These are phyloP conservation scores for Leccinum subtestaceum DNA, from an alignment of 768 basidiomycete genomes.

Conservation along the genomic window DNA sequence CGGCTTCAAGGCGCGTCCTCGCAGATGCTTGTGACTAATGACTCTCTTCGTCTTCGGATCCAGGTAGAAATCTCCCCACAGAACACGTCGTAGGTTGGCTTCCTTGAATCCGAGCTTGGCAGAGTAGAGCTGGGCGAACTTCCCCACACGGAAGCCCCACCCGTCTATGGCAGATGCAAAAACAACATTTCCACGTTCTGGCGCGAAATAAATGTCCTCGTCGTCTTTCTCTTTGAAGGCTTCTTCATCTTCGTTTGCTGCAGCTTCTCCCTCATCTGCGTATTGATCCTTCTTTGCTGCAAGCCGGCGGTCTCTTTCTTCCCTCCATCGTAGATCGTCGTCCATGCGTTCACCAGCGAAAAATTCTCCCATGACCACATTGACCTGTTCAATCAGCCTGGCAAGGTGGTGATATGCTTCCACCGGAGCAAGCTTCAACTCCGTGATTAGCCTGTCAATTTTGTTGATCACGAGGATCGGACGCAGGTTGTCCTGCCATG, in stretches of 20 bases:
- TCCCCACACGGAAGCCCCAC: slow-evolving; percentile 94
- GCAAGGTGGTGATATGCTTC: slow-evolving; percentile 96
- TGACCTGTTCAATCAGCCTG: slow-evolving; percentile 93
- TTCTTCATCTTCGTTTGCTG: slow-evolving; percentile 57
- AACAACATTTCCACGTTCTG: slow-evolving; percentile 91
- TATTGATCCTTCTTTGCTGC: slow-evolving; percentile 69
- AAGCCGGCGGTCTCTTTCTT: slow-evolving; percentile 83
- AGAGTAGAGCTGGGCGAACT: slow-evolving; percentile 91
- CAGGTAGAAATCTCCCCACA: slow-evolving; percentile 98
- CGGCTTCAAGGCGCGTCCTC: slow-evolving; percentile 84
- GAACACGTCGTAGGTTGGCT: slow-evolving; percentile 73
- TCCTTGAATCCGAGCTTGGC: slow-evolving; percentile 90
- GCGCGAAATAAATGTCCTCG: slow-evolving; percentile 96
- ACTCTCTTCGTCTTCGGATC: slow-evolving; percentile 95
- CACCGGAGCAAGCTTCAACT: slow-evolving; percentile 84
- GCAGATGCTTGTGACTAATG: slow-evolving; percentile 86
- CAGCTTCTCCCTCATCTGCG: slow-evolving; percentile 63
- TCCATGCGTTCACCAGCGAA: slow-evolving; percentile 97
- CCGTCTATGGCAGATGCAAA: slow-evolving; percentile 96
- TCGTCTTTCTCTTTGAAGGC: slow-evolving; percentile 95
- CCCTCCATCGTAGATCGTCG: slow-evolving; percentile 90
- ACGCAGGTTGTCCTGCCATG: slow-evolving; percentile 83
- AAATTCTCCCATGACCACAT: slow-evolving; percentile 96
- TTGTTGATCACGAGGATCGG: slow-evolving; percentile 98
- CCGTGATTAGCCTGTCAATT: slow-evolving; percentile 89